phyloP scores from a whole-genome alignment of 331 rosid species.

The Spiraea crenata region DNA sequence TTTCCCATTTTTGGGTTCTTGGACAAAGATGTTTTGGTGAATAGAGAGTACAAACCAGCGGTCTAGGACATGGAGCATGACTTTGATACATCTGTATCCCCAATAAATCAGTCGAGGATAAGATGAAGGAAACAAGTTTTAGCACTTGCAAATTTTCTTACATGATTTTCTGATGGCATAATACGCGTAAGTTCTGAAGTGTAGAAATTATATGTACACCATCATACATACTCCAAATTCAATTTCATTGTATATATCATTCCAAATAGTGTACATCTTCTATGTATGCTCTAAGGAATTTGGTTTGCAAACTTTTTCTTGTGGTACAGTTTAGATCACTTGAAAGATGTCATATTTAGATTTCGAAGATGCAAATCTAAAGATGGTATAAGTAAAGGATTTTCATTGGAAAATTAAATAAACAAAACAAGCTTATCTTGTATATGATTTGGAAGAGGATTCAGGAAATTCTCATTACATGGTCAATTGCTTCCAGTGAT shows the following conservation, averaged over 20 bases:
- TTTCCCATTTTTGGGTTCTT: constrained; percentile 85
- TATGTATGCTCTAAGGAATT: background rate
- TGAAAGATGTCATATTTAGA: background rate
- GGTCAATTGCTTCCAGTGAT: background rate
- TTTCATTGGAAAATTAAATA: background rate
- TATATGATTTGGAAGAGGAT: background rate
- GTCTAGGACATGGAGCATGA: constrained; percentile 9
- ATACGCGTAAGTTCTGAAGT: background rate
- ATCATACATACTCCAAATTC: background rate
- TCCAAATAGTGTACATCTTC: background rate
- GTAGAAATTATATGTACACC: background rate
- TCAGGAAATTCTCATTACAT: background rate
- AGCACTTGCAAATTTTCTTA: background rate
- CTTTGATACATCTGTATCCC: constrained; percentile 1
- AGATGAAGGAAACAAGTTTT: background rate
- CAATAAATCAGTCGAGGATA: constrained; percentile 2
- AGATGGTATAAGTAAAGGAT: background rate
- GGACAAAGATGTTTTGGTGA: constrained; percentile 77
- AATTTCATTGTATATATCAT: background rate
- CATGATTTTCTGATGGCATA: constrained; percentile 2
- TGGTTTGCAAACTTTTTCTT: background rate
- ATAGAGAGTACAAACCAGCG: constrained; percentile 2
- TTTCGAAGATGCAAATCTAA: background rate
- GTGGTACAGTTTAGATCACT: background rate
- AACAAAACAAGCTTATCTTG: background rate